phyloP scores from a whole-genome alignment of 805 yeast species.

The Yarrowia bubula region DNA sequence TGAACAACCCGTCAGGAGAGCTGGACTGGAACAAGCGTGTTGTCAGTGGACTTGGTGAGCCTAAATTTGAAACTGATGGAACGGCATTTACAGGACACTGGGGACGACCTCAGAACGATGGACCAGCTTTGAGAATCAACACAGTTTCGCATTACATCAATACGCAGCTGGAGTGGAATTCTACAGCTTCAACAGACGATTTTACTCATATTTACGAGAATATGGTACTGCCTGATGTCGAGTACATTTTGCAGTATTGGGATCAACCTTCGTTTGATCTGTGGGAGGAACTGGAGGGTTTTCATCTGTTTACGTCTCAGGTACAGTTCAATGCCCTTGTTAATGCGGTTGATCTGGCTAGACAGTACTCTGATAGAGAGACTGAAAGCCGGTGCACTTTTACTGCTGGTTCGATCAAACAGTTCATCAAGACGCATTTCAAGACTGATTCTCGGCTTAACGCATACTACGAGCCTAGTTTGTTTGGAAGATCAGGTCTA shows the following conservation, averaged over 20 bases:
- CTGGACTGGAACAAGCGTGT: conserved; percentile 37
- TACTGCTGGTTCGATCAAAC: conserved; percentile 24
- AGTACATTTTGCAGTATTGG: conserved; percentile 65
- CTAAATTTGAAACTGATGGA: conserved; percentile 73
- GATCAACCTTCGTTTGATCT: conserved; percentile 67
- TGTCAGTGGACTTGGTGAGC: conserved; percentile 73
- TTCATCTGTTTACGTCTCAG: conserved; percentile 76
- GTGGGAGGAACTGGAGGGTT: conserved; percentile 84
- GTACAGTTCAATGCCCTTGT: conserved; percentile 69
- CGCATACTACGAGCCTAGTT: conserved; percentile 67
- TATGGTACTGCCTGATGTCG: conserved; percentile 66
- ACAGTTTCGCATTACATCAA: conserved; percentile 58
- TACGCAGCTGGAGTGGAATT: conserved; percentile 41
- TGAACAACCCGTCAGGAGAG: conserved; percentile 66
- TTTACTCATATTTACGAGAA: conserved; percentile 47
- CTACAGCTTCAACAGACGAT: conserved; percentile 35
- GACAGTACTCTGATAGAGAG: conserved; percentile 34
- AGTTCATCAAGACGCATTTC: conserved; percentile 29
- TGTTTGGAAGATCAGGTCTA: conserved; percentile 61
- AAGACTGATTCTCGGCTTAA: conserved; percentile 33
- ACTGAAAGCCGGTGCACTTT: conserved; percentile 24
- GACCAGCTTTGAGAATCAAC: conserved; percentile 79
- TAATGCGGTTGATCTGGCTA: conserved; percentile 49
- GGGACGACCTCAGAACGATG: conserved; percentile 97
- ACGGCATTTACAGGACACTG: conserved; percentile 61